Base-by-base conservation (phyloP, 768 basidiomycete genomes). In the Lactifluus hygrophoroides region DNA sequence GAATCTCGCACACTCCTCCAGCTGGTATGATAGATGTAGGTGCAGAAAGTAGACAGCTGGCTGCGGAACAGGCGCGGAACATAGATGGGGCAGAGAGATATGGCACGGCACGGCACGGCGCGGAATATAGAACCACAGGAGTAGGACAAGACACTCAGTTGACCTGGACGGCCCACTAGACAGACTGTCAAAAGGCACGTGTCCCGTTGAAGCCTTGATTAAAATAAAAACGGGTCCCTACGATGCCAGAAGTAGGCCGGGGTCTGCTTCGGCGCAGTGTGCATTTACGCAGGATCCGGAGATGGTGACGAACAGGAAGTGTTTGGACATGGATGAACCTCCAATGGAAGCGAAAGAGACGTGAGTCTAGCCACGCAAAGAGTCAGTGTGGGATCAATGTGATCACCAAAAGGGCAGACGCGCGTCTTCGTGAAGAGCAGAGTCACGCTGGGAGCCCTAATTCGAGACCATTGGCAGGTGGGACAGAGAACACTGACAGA, bases 261-360 rank as follows among this genome's bases (percentile, higher is more conserved):
- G 53, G 48, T n/a, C n/a, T n/a, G n/a, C 11, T 23, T 53, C 40
- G 32, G 47, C 25, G 21, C 14, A 14, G 19, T 27, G 48, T 21
- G 32, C 30, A 21, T 37, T 32, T 30, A 25, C 16, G 27, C 10
- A 17, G 32, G 25, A 17, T 43, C 58, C 40, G 56, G 48, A 50
- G 56, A 57, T 40, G 38, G 40, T 43, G 52, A 49, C n/a, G 10
- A 25, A 44, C 32, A 14, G 32, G 19, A 34, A 48, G 46, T 44
- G 42, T 54, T 58, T 58, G 30, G n/a, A n/a, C 30, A 49, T 40
- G 38, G 51, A 58, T 53, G 38, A 37, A 25, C 35, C 14, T 40
- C 25, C 40, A 59, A 59, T 59, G 58, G 58, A 59, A 59, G 58
- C 46, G 14, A 28, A 48, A 35, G 34, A 43, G 52, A 37, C 34